Conservation (phyloP, 495 filamentous ascomycete species). For the Penicillium desertorum region DNA sequence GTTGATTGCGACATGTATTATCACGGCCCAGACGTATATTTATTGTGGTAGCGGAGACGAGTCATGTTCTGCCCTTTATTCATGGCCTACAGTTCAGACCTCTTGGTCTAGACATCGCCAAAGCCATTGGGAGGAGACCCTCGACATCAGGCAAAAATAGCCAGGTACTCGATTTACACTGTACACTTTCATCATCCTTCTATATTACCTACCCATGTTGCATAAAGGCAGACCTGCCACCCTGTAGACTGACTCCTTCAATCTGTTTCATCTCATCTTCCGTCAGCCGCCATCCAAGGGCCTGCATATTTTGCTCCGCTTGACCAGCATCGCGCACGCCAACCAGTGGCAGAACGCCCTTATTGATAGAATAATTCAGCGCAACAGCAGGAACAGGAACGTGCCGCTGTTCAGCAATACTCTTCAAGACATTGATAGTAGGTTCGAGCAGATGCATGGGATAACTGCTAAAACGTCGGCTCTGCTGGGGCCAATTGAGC, state of each 20-base stretch:
- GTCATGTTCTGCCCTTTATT: not conserved
- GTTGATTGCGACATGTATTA: not conserved
- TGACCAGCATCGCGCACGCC: conserved; percentile 25
- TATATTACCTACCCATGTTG: conserved; percentile 25
- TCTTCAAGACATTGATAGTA: conserved; percentile 28
- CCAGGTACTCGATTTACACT: not conserved
- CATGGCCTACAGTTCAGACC: not conserved
- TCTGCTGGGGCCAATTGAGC: conserved; percentile 20
- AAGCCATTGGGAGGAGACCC: not conserved
- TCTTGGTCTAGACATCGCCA: not conserved
- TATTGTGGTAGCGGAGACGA: not conserved
- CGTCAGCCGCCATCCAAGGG: conserved; percentile 29
- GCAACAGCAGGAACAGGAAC: conserved; percentile 37
- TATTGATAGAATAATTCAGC: conserved; percentile 44
- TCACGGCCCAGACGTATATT: not conserved
- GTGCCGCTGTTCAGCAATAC: conserved; percentile 27
- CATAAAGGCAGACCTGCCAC: conserved; percentile 19
- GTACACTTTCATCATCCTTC: not conserved
- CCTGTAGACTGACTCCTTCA: conserved; percentile 27
- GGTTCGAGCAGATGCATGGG: conserved; percentile 31
- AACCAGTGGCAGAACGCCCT: conserved; percentile 25
- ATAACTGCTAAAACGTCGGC: conserved; percentile 30
- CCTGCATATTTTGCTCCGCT: conserved; percentile 29
- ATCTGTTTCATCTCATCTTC: conserved; percentile 28
- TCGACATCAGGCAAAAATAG: not conserved